Evolutionary conservation across 148 eudicot genomes (phyloP).

Genomic region (Rhododendron vialii): DNA sequence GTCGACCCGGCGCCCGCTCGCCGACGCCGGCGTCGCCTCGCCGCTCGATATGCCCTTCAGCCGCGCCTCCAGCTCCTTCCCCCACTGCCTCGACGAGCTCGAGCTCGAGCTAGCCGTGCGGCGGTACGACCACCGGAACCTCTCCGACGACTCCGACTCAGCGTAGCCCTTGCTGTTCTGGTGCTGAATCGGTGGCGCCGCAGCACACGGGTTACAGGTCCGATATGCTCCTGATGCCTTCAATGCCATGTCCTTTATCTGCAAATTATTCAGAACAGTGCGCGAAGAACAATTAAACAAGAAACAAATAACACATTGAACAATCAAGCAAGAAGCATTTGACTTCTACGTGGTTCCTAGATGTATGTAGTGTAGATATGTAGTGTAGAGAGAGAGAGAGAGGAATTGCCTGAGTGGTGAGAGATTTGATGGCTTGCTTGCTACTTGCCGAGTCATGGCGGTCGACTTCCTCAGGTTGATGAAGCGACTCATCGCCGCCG

Average conservation of each 20-base stretch:
- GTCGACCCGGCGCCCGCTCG: constrained; percentile 56
- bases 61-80: constrained; percentile 96
- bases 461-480: constrained; percentile 38
- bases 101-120: constrained; percentile 70
- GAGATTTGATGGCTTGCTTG: constrained; percentile 60
- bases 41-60: constrained; percentile 75
- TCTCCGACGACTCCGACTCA: constrained; percentile 50
- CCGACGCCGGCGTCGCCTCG: constrained; percentile 47
- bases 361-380: not conserved
- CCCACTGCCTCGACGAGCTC: constrained; percentile 67
- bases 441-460: constrained; percentile 26
- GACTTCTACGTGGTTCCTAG: no score
- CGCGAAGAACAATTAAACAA: no score
- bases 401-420: constrained; percentile 67
- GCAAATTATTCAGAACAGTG: not conserved
- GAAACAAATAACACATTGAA: no score
- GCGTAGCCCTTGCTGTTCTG: constrained; percentile 12
- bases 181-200: constrained; percentile 28
- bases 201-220: constrained; percentile 54
- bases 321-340: no score
- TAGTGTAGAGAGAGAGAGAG: not conserved
- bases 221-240: constrained; percentile 79
- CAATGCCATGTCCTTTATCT: constrained; percentile 81
- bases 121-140: constrained; percentile 51
- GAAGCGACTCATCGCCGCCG: constrained; percentile 32